Evolutionary conservation across 139 green algal genomes (phyloP).

Genomic region (Coelastrella sp.): DNA sequence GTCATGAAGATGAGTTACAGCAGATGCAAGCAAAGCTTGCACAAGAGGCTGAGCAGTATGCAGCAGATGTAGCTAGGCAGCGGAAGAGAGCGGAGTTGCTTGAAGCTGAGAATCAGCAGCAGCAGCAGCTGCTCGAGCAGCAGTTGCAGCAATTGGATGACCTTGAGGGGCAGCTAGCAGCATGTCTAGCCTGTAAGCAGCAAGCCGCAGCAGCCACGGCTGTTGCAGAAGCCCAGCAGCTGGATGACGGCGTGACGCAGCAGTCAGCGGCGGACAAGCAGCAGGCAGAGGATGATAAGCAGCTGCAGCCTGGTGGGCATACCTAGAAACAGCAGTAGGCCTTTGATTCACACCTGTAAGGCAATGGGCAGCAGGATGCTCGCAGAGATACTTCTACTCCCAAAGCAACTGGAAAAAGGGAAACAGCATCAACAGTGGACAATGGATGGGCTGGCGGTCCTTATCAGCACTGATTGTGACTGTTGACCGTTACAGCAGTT

Average conservation of each 20-base stretch:
- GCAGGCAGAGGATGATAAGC: too few relatives aligned
- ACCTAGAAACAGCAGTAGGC: too few relatives aligned
- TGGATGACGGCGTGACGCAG: background rate
- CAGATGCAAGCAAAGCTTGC: background rate
- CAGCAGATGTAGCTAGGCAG: background rate
- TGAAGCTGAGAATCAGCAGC: background rate
- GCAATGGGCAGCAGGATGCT: background rate
- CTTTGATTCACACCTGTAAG: background rate
- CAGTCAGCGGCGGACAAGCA: too few relatives aligned
- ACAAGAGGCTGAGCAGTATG: background rate
- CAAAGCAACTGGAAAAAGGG: too few relatives aligned
- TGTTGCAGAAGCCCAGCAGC: background rate
- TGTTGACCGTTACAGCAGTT: too few relatives aligned
- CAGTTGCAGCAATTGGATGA: conserved; percentile 8
- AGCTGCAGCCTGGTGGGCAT: too few relatives aligned
- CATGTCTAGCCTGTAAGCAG: background rate
- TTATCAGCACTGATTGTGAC: too few relatives aligned
- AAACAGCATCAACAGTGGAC: too few relatives aligned
- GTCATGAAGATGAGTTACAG: background rate
- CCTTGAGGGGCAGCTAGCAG: background rate
- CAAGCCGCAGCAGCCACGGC: background rate
- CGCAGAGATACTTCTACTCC: too few relatives aligned
- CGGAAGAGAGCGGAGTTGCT: background rate
- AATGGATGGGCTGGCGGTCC: too few relatives aligned
- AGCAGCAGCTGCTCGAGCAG: background rate